Percentiles rank a stretch among this genome's conserved stretches.
phyloP scores from a whole-genome alignment of 768 basidiomycete species.

The Nidularia pulvinata region DNA sequence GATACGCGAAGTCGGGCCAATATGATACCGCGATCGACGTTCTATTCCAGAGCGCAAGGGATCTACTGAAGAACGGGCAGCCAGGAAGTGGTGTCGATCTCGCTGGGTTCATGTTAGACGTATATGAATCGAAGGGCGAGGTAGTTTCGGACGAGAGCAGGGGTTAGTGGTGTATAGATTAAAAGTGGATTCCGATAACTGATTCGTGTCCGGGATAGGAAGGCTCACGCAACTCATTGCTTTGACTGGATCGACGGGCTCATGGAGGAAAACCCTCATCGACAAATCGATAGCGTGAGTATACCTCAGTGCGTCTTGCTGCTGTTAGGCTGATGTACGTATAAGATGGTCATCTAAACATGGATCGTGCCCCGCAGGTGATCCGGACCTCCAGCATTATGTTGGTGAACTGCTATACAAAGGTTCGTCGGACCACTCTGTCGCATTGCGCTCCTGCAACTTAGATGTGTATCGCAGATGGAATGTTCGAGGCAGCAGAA shows the following conservation, averaged over 20 bases:
- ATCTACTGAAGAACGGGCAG: slow-evolving; percentile 87
- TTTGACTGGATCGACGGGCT: slow-evolving; percentile 71
- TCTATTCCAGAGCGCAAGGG: slow-evolving; percentile 86
- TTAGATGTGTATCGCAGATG: slow-evolving; percentile 47
- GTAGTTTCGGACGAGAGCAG: slow-evolving; percentile 73
- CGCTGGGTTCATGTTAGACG: slow-evolving; percentile 74
- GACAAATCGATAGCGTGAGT: slow-evolving; percentile 83
- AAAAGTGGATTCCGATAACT: slow-evolving; percentile 1
- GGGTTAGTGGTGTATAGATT: slow-evolving; percentile 49
- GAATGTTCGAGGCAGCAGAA: slow-evolving; percentile 74
- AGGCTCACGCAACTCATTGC: slow-evolving; percentile 92
- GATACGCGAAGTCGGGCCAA: slow-evolving; percentile 80
- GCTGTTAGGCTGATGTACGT: slow-evolving; percentile 8
- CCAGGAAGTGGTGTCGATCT: slow-evolving; percentile 92
- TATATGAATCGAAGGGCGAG: slow-evolving; percentile 78
- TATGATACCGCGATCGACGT: slow-evolving; percentile 90
- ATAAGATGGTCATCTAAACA: slow-evolving; percentile 84
- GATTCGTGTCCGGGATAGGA: slow-evolving; percentile 43
- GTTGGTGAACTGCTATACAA: slow-evolving; percentile 87
- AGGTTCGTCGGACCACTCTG: slow-evolving; percentile 38
- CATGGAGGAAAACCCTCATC: slow-evolving; percentile 91
- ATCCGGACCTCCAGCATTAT: slow-evolving; percentile 87
- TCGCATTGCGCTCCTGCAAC: too few species aligned
- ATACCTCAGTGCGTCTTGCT: slow-evolving; percentile 1
- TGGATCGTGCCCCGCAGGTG: slow-evolving; percentile 82